These are phyloP conservation scores for Boletus semigastroideus DNA, from an alignment of 1,284 basidiomycete genomes.

Conservation along the genomic window DNA sequence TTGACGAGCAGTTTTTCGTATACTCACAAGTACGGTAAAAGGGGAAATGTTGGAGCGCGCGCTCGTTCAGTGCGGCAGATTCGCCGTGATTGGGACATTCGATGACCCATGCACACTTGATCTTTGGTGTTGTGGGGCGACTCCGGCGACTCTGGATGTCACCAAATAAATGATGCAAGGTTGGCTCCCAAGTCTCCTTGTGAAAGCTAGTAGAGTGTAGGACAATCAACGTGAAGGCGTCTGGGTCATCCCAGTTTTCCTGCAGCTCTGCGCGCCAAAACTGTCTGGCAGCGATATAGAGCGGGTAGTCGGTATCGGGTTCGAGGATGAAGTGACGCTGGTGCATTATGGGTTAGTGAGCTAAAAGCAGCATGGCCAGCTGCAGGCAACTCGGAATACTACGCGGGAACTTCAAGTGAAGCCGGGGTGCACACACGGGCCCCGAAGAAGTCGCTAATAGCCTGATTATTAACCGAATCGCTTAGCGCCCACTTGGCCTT, in stretches of 20 bases:
- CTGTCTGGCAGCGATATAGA: conserved; percentile 54
- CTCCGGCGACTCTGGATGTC: conserved; percentile 6
- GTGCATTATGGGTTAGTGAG: conserved; percentile 13
- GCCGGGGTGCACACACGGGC: no score
- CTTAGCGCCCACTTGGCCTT: no score
- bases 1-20: background rate
- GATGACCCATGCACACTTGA: conserved; percentile 51
- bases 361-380: background rate
- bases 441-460: no score
- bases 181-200: conserved; percentile 67
- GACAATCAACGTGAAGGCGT: conserved; percentile 52
- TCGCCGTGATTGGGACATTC: conserved; percentile 57
- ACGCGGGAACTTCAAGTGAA: no score
- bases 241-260: conserved; percentile 29
- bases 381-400: no score
- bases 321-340: conserved; percentile 22
- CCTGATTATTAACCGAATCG: no score
- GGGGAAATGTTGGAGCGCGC: conserved; percentile 38
- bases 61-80: conserved; percentile 43
- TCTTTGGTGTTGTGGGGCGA: conserved; percentile 25
- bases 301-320: conserved; percentile 42
- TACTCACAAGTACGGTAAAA: conserved; percentile 46
- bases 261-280: conserved; percentile 47
- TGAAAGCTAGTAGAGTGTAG: conserved; percentile 66
- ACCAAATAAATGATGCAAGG: conserved; percentile 33